A percentile compares a stretch with the other conserved stretches of the same genome.
Conservation (phyloP, 768 basidiomycete species). For the Sporobolomyces pararoseus region DNA sequence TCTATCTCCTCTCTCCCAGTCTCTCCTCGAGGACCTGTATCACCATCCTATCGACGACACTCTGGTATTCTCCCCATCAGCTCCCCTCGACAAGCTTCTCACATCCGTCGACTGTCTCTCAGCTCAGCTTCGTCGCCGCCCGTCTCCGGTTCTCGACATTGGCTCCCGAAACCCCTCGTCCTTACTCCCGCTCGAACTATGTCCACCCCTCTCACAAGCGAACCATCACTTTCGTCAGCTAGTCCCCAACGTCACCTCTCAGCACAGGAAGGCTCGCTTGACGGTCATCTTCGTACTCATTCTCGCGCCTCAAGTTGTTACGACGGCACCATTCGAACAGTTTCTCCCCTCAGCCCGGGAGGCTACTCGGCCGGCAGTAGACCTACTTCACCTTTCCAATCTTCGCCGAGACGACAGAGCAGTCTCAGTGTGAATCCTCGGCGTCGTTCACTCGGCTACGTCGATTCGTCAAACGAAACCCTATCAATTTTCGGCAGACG, state of each 20-base stretch:
- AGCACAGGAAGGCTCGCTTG: constrained; percentile 3
- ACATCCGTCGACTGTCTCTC: not conserved
- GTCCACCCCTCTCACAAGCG: constrained; percentile 7
- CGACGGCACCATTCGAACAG: constrained; percentile 3
- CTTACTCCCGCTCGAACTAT: constrained; percentile 31
- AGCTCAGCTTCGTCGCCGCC: not conserved
- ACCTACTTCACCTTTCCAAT: not conserved
- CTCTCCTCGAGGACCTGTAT: not conserved
- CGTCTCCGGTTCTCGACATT: not conserved
- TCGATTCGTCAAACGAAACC: not conserved
- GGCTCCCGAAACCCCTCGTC: constrained; percentile 35
- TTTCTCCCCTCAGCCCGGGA: constrained; percentile 4
- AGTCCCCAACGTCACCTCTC: constrained; percentile 27
- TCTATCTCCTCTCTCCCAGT: not conserved
- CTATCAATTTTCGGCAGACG: not conserved
- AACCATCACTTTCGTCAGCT: not conserved
- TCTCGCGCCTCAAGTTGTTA: not conserved
- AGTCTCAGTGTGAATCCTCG: not conserved
- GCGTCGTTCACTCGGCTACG: constrained; percentile 18
- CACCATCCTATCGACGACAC: not conserved
- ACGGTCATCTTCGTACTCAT: not conserved
- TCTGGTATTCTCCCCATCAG: not conserved
- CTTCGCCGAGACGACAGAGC: not conserved
- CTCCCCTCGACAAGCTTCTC: not conserved
- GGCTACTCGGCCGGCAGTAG: not conserved